Percentiles rank a stretch among this genome's conserved stretches.
Evolutionary conservation across 176 grass and related monocot species (phyloP).

Genomic region (Elaeis guineensis): DNA sequence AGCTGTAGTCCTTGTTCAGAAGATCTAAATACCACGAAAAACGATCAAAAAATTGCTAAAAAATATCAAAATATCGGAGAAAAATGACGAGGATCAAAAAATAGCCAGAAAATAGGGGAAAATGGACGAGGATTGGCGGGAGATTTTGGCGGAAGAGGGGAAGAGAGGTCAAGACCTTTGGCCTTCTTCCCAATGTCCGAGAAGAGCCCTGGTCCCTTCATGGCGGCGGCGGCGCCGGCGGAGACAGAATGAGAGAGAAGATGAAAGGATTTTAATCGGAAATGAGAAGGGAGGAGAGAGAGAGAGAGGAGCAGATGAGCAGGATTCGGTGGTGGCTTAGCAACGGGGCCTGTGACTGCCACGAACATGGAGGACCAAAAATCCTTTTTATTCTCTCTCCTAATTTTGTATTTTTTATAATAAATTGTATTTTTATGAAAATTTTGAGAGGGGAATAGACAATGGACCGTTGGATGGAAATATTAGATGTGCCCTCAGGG

Average conservation of each 20-base stretch:
- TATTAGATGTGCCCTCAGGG: too few species aligned
- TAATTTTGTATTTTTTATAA: too few species aligned
- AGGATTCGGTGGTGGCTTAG: too few species aligned
- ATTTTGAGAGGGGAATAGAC: too few species aligned
- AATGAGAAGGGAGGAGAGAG: neutral
- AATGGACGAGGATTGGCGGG: neutral
- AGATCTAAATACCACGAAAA: conserved; percentile 56
- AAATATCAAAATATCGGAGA: neutral
- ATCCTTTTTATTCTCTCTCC: too few species aligned
- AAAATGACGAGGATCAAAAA: neutral
- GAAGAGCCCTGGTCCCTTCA: conserved; percentile 42
- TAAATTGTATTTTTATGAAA: too few species aligned
- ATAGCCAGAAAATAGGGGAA: neutral
- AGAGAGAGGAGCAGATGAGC: too few species aligned
- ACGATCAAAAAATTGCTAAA: neutral
- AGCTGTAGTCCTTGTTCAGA: conserved; percentile 86
- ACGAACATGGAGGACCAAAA: too few species aligned
- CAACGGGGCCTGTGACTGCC: too few species aligned
- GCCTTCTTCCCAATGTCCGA: conserved; percentile 43
- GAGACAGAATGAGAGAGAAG: conserved; percentile 3
- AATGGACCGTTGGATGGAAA: too few species aligned
- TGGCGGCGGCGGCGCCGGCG: neutral
- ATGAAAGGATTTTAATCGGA: neutral
- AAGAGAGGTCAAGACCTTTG: conserved; percentile 17
- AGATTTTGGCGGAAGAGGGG: neutral